These are phyloP conservation scores for Solanum sparsipilum DNA, from an alignment of 257 asterid species.

Conservation along the genomic window DNA sequence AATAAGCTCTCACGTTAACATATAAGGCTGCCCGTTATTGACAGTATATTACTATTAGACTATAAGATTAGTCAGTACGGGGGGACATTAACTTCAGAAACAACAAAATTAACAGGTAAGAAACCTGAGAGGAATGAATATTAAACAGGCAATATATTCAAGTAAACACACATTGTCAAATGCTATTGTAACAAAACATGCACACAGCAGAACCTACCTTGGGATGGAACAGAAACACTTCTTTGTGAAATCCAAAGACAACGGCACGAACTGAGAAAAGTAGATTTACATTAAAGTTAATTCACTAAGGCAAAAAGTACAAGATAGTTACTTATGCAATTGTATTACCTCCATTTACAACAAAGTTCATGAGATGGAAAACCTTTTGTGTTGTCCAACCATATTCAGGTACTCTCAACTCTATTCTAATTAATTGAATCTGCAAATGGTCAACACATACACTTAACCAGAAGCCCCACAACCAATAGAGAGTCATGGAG, in stretches of 20 bases:
- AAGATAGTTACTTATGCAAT: not conserved
- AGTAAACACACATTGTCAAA: not conserved
- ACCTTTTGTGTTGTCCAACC: slow-evolving; percentile 99
- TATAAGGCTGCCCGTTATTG: not conserved
- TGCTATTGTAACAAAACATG: not conserved
- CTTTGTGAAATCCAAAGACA: slow-evolving; percentile 70
- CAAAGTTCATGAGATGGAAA: slow-evolving; percentile 94
- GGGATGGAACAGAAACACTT: slow-evolving; percentile 67
- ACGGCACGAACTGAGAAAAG: slow-evolving; percentile 68
- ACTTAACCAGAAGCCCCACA: not conserved
- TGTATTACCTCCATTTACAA: slow-evolving; percentile 85
- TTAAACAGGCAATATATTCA: not conserved
- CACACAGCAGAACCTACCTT: slow-evolving; percentile 32
- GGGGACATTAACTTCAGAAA: not conserved
- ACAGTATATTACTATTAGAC: not conserved
- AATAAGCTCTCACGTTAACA: not conserved
- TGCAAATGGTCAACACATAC: slow-evolving; percentile 21
- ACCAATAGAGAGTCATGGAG: not conserved
- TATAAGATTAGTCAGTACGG: not conserved
- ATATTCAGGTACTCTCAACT: slow-evolving; percentile 84
- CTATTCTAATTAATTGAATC: slow-evolving; percentile 84
- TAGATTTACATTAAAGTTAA: not conserved
- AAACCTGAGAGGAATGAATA: not conserved
- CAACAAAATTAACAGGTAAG: not conserved
- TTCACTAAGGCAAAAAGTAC: not conserved